Percentiles rank a stretch among this genome's conserved stretches.
phyloP scores from a whole-genome alignment of 345 rosid genomes.

The Psidium friedrichsthalianum region DNA sequence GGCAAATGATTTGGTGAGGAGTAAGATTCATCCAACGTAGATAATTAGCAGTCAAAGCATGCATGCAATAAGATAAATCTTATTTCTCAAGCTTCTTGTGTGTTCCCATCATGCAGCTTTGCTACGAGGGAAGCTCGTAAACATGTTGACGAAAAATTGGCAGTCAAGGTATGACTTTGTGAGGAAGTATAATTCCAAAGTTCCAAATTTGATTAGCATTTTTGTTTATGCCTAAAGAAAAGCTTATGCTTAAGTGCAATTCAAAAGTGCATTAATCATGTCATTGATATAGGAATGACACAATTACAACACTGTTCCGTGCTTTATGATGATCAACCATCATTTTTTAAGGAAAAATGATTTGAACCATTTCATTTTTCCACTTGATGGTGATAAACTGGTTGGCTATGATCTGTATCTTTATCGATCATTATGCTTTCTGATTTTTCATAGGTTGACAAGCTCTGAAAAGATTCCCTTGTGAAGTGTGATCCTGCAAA shows the following conservation, averaged over 20 bases:
- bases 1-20: constrained; percentile 91
- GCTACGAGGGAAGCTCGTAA: constrained; percentile 99
- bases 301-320: background rate
- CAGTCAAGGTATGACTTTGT: constrained; percentile 41
- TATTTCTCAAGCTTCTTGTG: background rate
- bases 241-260: background rate
- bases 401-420: background rate
- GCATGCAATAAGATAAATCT: background rate
- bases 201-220: background rate
- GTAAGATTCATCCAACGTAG: constrained; percentile 93
- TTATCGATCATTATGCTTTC: background rate
- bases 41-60: constrained; percentile 34
- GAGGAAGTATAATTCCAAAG: background rate
- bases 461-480: constrained; percentile 83
- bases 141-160: constrained; percentile 85
- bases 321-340: background rate
- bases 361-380: background rate
- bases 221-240: background rate
- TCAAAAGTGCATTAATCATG: background rate
- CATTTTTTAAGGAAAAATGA: background rate
- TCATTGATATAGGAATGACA: background rate
- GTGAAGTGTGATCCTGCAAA: constrained; percentile 43
- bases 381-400: background rate
- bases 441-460: constrained; percentile 53
- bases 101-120: constrained; percentile 33